phyloP scores from a whole-genome alignment of 345 rosid genomes.

The Populus alba region DNA sequence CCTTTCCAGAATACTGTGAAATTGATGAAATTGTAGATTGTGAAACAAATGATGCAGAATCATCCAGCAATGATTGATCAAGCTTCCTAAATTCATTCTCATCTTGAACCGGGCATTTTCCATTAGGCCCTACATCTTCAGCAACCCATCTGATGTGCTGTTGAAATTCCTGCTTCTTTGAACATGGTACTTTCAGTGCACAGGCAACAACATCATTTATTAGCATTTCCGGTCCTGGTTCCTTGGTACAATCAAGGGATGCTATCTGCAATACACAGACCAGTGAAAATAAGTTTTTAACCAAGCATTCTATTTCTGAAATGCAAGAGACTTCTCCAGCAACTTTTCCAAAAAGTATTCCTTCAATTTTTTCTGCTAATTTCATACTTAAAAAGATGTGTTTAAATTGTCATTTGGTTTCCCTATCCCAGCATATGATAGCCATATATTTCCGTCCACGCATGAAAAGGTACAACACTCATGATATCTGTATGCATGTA shows the following conservation, averaged over 20 bases:
- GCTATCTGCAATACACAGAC: slow-evolving; percentile 31
- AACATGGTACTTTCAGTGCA: slow-evolving; percentile 38
- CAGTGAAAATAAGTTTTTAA: background rate
- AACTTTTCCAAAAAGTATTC: background rate
- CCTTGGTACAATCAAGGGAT: slow-evolving; percentile 39
- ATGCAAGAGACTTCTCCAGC: background rate
- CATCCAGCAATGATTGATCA: slow-evolving; percentile 15
- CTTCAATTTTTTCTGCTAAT: too few relatives aligned
- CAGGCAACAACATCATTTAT: slow-evolving; percentile 33
- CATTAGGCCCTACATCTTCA: slow-evolving; percentile 25
- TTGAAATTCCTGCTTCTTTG: slow-evolving; percentile 33
- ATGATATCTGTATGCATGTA: background rate
- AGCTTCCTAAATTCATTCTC: slow-evolving; percentile 19
- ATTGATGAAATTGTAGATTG: slow-evolving; percentile 25
- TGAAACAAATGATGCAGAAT: slow-evolving; percentile 15
- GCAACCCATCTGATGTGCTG: slow-evolving; percentile 27
- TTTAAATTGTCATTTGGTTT: background rate
- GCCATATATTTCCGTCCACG: background rate
- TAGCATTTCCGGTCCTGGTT: slow-evolving; percentile 28
- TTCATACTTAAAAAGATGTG: background rate
- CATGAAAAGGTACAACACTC: background rate
- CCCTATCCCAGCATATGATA: background rate
- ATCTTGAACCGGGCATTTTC: slow-evolving; percentile 47
- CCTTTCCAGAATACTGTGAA: slow-evolving; percentile 33
- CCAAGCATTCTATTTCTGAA: background rate